Evolutionary conservation across 306 rosid species (phyloP).

Genomic region (Sesbania bispinosa): DNA sequence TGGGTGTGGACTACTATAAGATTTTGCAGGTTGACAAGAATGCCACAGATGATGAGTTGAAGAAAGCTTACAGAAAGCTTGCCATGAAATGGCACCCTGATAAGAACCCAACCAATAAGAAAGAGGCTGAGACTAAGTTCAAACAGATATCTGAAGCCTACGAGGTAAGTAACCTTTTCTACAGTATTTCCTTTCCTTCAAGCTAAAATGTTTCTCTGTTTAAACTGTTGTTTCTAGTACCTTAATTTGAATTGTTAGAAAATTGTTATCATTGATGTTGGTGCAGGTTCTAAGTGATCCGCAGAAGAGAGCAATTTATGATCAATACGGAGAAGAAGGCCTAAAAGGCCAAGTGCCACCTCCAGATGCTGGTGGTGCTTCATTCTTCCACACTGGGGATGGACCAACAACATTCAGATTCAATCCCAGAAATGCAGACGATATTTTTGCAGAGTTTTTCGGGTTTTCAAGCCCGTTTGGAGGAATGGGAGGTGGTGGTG

Average conservation of each 20-base stretch:
- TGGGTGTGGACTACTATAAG: constrained; percentile 86
- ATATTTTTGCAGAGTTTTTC: constrained; percentile 69
- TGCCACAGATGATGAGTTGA: constrained; percentile 74
- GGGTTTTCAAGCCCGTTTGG: constrained; percentile 77
- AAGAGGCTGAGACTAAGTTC: constrained; percentile 76
- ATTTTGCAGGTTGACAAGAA: constrained; percentile 69
- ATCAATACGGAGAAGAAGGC: constrained; percentile 89
- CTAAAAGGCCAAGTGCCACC: constrained; percentile 83
- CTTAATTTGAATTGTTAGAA: not conserved
- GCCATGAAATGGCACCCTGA: constrained; percentile 99
- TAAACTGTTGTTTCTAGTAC: not conserved
- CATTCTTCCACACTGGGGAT: constrained; percentile 72
- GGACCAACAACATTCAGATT: constrained; percentile 70
- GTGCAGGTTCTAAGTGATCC: constrained; percentile 84
- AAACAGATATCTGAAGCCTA: constrained; percentile 88
- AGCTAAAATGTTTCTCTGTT: not conserved
- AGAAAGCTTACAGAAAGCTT: constrained; percentile 84
- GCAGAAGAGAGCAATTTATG: constrained; percentile 81
- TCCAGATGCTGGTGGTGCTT: constrained; percentile 56
- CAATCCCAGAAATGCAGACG: constrained; percentile 76
- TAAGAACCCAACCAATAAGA: constrained; percentile 75
- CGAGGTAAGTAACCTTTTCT: constrained; percentile 40
- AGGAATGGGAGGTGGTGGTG: constrained; percentile 50
- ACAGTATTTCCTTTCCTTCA: not conserved
- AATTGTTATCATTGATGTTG: not conserved